Evolutionary conservation across 768 basidiomycete species (phyloP), one percentile per base, ranked within the genome.

Genomic region (Lanmaoa rubissima): DNA sequence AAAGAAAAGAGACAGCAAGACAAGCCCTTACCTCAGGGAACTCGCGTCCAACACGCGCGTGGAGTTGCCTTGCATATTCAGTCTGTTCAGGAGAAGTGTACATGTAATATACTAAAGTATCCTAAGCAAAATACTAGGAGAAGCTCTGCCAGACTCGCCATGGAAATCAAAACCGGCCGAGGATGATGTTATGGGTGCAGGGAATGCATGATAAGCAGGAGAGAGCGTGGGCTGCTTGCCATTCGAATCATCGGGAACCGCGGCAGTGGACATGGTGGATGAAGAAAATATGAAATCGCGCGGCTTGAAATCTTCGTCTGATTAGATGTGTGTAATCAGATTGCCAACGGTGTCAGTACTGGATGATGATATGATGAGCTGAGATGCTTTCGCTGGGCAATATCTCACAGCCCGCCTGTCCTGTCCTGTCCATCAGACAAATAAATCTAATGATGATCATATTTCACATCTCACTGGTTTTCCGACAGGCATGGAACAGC

Each of bases 121-220:
- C 7, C 1, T 64, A 2, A 61, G 65, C 10, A 12, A 21, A 0
- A 6, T 1, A 0, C 24, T 0, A 5, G 16, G 28, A 12, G 10
- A 5, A 31, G 48, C 4, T 11, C 4, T 3, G 16, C 2, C 0
- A 8, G 32, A 47, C 84, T 71, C 55, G 85, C 87, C 79, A 64
- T 90, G 88, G 63, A 90, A 89, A 69, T 90, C 87, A 60, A 89
- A 88, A 1, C 83, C 86, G 47, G 85, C 81, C 48, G 80, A 80
- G 35, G 75, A 73, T 2, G 77, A 55, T 45, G 73, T 70, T 53
- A 88, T 83, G 7, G 84, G 86, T 10, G 76, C 55, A 0, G 82
- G 83, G 58, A 87, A 86, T 10, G 71, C 59, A 11, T 80, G 72
- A 60, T 88, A 88, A 1, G 79, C 76, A 1, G 73, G 24, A 1